Evolutionary conservation across 148 eudicot species (phyloP).

Genomic region (Fagopyrum esculentum): DNA sequence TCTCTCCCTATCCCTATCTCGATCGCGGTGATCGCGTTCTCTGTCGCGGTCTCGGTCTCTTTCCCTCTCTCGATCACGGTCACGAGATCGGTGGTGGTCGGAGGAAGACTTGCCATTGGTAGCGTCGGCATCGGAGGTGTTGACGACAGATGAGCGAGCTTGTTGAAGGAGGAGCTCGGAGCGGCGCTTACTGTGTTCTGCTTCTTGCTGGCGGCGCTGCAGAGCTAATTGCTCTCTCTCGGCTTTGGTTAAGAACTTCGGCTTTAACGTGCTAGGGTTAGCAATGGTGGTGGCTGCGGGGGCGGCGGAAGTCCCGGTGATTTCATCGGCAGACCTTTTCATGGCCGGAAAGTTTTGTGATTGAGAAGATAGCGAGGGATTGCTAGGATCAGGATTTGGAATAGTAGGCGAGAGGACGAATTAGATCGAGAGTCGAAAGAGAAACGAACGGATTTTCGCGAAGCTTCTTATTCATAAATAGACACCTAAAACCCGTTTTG

Average conservation of each 20-base stretch:
- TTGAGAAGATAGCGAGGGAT: constrained; percentile 8
- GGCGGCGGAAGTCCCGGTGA: constrained; percentile 20
- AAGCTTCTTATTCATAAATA: not conserved
- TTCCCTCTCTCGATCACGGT: constrained; percentile 35
- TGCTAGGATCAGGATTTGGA: not conserved
- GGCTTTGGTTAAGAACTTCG: constrained; percentile 48
- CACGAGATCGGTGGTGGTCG: constrained; percentile 33
- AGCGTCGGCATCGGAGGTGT: constrained; percentile 11
- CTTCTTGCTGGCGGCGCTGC: constrained; percentile 33
- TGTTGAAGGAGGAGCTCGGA: constrained; percentile 27
- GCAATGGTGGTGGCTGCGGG: constrained; percentile 16
- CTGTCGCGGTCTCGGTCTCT: constrained; percentile 25
- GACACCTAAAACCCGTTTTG: not conserved
- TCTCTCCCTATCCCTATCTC: constrained; percentile 33
- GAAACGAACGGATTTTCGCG: not conserved
- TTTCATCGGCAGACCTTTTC: constrained; percentile 30
- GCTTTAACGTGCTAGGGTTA: constrained; percentile 26
- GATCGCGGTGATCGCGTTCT: constrained; percentile 32
- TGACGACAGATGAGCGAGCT: constrained; percentile 13
- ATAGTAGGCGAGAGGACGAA: not conserved
- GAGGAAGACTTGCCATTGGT: constrained; percentile 13
- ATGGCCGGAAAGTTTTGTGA: constrained; percentile 26
- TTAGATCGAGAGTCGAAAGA: not conserved
- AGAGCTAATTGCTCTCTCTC: constrained; percentile 46
- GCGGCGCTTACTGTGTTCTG: constrained; percentile 30